A percentile compares a stretch with the other conserved stretches of the same genome.
These are phyloP conservation scores for Diaporthe vexans DNA, from an alignment of 2,329 filamentous ascomycete genomes.

Conservation along the genomic window DNA sequence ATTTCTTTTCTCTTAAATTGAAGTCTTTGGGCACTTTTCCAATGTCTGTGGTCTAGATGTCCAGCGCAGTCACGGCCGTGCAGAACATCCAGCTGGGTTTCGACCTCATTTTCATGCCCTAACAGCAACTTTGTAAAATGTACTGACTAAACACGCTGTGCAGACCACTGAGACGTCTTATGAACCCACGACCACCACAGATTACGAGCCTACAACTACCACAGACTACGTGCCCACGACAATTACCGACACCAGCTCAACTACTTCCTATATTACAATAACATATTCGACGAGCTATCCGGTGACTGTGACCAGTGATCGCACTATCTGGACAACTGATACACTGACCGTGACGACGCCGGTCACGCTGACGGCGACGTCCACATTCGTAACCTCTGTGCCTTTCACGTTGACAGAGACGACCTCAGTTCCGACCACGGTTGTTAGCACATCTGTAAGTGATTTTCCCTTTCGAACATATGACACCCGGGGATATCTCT, in stretches of 20 bases:
- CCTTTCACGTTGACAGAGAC: slow-evolving; percentile 31
- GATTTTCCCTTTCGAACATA: background rate
- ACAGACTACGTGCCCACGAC: background rate
- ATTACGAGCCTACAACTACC: background rate
- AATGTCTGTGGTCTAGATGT: background rate
- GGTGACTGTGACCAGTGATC: background rate
- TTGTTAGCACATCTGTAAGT: slow-evolving; percentile 44
- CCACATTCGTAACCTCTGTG: slow-evolving; percentile 11
- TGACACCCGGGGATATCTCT: background rate
- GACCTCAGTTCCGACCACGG: background rate
- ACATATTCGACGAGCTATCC: slow-evolving; percentile 27
- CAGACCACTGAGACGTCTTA: background rate
- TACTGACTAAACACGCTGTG: background rate
- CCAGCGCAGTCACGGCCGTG: background rate
- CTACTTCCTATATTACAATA: slow-evolving; percentile 18
- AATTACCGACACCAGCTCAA: slow-evolving; percentile 2
- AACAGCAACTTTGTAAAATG: background rate
- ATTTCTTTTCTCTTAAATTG: background rate
- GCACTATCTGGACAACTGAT: slow-evolving; percentile 6
- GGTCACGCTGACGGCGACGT: background rate
- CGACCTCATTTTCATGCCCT: too few relatives aligned
- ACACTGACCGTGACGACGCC: too few relatives aligned
- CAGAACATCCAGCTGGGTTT: background rate
- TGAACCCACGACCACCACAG: background rate
- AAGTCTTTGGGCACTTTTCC: background rate